phyloP scores from a whole-genome alignment of 2,329 filamentous ascomycete species.

The Fusarium nygamai region DNA sequence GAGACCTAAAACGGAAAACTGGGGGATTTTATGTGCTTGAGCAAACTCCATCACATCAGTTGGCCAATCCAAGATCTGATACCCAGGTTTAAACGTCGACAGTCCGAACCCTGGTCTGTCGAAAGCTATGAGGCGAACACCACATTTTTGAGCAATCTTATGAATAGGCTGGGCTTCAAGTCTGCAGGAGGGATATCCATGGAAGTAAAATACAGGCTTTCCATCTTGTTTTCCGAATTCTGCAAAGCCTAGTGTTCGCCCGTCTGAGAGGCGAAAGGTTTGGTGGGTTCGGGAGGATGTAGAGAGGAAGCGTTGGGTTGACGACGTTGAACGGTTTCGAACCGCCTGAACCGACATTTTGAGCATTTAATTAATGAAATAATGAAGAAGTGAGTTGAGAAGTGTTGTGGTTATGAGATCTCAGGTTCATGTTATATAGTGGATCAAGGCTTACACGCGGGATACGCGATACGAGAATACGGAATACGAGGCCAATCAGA shows the following conservation, averaged over 20 bases:
- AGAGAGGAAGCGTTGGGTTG: background rate
- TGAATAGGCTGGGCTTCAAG: constrained; percentile 48
- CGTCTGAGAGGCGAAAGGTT: constrained; percentile 50
- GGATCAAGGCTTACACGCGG: background rate
- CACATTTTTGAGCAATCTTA: constrained; percentile 36
- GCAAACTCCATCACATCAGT: constrained; percentile 48
- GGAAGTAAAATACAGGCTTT: constrained; percentile 52
- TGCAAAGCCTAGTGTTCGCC: constrained; percentile 53
- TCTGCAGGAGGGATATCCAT: constrained; percentile 55
- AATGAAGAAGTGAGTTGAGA: background rate
- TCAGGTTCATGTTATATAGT: background rate
- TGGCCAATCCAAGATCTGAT: constrained; percentile 48
- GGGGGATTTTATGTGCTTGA: constrained; percentile 31
- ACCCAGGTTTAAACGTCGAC: constrained; percentile 48
- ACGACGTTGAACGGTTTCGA: background rate
- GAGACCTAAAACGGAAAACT: constrained; percentile 48
- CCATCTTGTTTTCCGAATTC: constrained; percentile 49
- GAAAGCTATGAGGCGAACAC: constrained; percentile 49
- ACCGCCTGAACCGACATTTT: background rate
- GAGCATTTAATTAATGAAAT: background rate
- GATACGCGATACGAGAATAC: constrained; percentile 16
- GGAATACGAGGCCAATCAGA: constrained; percentile 24
- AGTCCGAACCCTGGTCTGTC: constrained; percentile 57
- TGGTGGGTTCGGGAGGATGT: constrained; percentile 23
- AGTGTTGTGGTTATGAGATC: background rate